These are phyloP conservation scores for Effrenium voratum DNA, from an alignment of 73 alveolate species.

Conservation along the genomic window DNA sequence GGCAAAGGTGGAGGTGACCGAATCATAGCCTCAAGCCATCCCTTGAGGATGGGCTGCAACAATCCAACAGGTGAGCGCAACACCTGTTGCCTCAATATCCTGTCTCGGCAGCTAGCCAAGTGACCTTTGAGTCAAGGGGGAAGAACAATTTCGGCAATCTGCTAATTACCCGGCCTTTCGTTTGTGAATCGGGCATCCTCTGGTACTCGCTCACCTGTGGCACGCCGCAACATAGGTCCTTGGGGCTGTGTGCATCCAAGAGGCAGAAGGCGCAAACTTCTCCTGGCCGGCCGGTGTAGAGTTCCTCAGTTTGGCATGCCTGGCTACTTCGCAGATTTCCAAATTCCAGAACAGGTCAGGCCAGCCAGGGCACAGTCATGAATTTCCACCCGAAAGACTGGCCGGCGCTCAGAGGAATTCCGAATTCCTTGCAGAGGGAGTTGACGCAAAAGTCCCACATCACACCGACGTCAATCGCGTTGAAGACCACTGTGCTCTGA, in stretches of 20 bases:
- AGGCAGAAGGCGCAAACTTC: slow-evolving; percentile 38
- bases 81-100: too few species aligned
- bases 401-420: slow-evolving; percentile 74
- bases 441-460: slow-evolving; percentile 93
- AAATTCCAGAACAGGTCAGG: background rate
- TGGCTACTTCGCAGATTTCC: background rate
- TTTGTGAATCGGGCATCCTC: too few species aligned
- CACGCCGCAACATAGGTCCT: too few species aligned
- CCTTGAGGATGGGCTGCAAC: too few species aligned
- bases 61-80: too few species aligned
- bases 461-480: slow-evolving; percentile 85
- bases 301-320: slow-evolving; percentile 4
- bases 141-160: too few species aligned
- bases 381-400: slow-evolving; percentile 89
- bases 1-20: slow-evolving; percentile 29
- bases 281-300: slow-evolving; percentile 24
- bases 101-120: too few species aligned
- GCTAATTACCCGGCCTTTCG: too few species aligned
- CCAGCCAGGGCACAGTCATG: slow-evolving; percentile 29
- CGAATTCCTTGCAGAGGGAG: slow-evolving; percentile 85
- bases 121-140: too few species aligned
- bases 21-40: slow-evolving; percentile 1
- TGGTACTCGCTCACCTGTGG: too few species aligned
- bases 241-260: background rate
- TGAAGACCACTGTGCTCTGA: slow-evolving; percentile 85